Evolutionary conservation across 2,329 filamentous ascomycete genomes (phyloP).

Genomic region (Rhytidhysteron rufulum): DNA sequence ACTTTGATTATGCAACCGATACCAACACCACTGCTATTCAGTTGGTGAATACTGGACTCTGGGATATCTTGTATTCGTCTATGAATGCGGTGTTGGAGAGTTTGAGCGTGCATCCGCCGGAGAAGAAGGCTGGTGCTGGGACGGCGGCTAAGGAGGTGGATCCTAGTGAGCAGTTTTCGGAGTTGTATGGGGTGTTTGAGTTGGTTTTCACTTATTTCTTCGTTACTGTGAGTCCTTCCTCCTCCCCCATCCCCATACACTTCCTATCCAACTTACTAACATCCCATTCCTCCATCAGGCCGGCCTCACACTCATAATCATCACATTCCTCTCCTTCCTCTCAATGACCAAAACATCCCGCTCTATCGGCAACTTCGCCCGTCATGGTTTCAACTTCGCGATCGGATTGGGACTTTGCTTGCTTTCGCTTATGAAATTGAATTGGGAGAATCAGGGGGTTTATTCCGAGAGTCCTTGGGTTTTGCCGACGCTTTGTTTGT

Average conservation of each 20-base stretch:
- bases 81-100: constrained; percentile 22
- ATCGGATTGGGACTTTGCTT: constrained; percentile 22
- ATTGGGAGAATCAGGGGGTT: constrained; percentile 7
- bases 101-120: constrained; percentile 16
- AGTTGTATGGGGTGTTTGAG: constrained; percentile 19
- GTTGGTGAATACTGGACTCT: constrained; percentile 2
- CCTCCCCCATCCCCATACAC: background rate
- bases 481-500: constrained; percentile 25
- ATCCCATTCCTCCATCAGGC: constrained; percentile 12
- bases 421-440: constrained; percentile 17
- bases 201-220: constrained; percentile 28
- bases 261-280: background rate
- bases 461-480: constrained; percentile 25
- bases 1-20: constrained; percentile 9
- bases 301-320: constrained; percentile 20
- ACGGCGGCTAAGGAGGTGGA: constrained; percentile 3
- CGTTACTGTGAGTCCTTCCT: constrained; percentile 16
- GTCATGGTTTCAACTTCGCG: constrained; percentile 17
- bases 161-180: constrained; percentile 2
- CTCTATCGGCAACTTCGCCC: constrained; percentile 15
- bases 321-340: constrained; percentile 26
- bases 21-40: constrained; percentile 14
- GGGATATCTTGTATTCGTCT: constrained; percentile 10
- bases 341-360: constrained; percentile 15
- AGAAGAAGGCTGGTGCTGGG: constrained; percentile 8